Evolutionary conservation across 805 yeast genomes (phyloP).

Genomic region (Saccharomyces paradoxus): DNA sequence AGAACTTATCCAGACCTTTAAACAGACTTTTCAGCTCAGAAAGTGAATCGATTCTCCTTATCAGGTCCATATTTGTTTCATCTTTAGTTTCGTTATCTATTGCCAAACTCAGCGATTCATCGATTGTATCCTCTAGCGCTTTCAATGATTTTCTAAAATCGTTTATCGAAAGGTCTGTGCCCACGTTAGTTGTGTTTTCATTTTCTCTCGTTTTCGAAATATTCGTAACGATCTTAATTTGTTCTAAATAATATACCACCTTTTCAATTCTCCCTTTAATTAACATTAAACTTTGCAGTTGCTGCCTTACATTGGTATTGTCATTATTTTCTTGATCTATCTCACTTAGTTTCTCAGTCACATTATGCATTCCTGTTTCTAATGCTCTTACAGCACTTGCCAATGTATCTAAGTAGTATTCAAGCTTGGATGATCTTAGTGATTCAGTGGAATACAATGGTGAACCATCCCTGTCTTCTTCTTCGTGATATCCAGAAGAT

Average conservation of each 20-base stretch:
- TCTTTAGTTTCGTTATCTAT: constrained; percentile 11
- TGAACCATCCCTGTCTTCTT: constrained; percentile 9
- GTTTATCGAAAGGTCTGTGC: constrained; percentile 20
- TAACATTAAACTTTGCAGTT: constrained; percentile 37
- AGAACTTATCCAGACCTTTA: constrained; percentile 43
- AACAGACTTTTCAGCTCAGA: constrained; percentile 45
- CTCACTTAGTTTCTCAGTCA: constrained; percentile 20
- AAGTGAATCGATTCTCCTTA: constrained; percentile 41
- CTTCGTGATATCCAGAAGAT: constrained; percentile 1
- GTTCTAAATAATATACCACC: constrained; percentile 41
- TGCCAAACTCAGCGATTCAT: constrained; percentile 34
- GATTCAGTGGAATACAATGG: constrained; percentile 20
- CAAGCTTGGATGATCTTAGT: constrained; percentile 47
- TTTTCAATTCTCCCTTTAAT: constrained; percentile 39
- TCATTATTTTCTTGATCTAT: constrained; percentile 13
- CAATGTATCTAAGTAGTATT: constrained; percentile 56
- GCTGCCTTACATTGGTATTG: constrained; percentile 15
- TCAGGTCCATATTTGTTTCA: constrained; percentile 30
- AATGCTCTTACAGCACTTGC: constrained; percentile 51
- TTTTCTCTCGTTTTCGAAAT: not conserved
- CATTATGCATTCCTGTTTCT: constrained; percentile 38
- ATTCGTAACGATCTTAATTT: constrained; percentile 32
- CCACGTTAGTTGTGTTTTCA: not conserved
- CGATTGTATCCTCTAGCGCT: constrained; percentile 39
- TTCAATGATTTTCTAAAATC: constrained; percentile 35